Conservation (phyloP, 805 yeast species). For the Metschnikowia proteae region DNA sequence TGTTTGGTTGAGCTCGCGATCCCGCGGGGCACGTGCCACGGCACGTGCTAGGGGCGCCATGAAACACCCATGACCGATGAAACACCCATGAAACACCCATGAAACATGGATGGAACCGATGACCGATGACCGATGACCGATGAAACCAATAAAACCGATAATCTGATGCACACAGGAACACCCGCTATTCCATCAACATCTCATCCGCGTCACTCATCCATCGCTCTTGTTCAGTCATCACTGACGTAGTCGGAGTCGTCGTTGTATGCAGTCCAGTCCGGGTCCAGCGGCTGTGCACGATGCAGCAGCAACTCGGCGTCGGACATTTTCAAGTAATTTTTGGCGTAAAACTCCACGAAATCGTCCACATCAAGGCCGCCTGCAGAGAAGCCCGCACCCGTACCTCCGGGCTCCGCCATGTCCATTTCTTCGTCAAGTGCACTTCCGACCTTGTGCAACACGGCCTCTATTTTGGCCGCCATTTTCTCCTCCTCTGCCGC, state of each 20-base stretch:
- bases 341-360: slow-evolving; percentile 15
- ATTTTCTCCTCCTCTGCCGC: not conserved
- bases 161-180: too few species aligned
- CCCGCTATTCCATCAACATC: too few species aligned
- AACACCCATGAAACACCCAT: not conserved
- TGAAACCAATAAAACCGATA: too few species aligned
- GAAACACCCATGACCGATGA: too few species aligned
- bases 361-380: slow-evolving; percentile 13
- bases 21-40: not conserved
- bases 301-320: slow-evolving; percentile 9
- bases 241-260: slow-evolving; percentile 14
- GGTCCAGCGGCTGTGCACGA: not conserved
- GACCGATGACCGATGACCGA: too few species aligned
- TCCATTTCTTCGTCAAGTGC: not conserved
- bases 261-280: slow-evolving; percentile 14
- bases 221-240: not conserved
- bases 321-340: slow-evolving; percentile 7
- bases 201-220: too few species aligned
- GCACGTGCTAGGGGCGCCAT: not conserved
- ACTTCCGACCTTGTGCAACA: not conserved
- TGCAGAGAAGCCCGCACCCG: not conserved
- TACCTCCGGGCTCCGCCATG: not conserved
- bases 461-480: not conserved
- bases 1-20: not conserved
- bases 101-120: too few species aligned